Evolutionary conservation across 768 basidiomycete species (phyloP).

Genomic region (Pisolithus marmoratus): DNA sequence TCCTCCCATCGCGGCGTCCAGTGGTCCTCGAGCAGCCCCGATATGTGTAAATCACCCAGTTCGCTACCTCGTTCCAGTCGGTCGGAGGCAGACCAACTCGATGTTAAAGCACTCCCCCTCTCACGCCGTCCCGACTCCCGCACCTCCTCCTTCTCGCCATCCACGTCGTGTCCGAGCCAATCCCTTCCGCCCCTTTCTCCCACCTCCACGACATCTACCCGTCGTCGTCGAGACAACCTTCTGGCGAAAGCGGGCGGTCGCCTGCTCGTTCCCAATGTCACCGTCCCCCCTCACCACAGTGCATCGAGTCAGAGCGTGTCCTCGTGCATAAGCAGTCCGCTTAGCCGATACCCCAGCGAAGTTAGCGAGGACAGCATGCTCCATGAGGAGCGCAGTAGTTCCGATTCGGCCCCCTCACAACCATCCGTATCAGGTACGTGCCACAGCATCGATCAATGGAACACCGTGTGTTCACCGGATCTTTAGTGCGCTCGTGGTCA

Average conservation of each 20-base stretch:
- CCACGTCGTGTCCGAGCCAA: conserved; percentile 30
- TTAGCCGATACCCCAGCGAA: conserved; percentile 37
- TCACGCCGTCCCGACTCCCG: conserved; percentile 51
- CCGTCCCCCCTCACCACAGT: conserved; percentile 28
- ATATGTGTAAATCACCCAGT: conserved; percentile 15
- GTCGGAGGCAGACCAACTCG: conserved; percentile 40
- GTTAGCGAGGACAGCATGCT: conserved; percentile 31
- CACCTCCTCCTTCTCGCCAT: conserved; percentile 32
- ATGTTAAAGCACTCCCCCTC: conserved; percentile 51
- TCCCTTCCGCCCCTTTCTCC: conserved; percentile 33
- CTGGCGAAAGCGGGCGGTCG: conserved; percentile 58
- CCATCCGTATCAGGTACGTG: conserved; percentile 50
- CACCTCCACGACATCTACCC: conserved; percentile 27
- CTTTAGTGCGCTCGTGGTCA: conserved; percentile 64
- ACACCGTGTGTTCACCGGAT: conserved; percentile 6
- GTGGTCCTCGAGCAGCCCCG: conserved; percentile 37
- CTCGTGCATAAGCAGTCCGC: conserved; percentile 29
- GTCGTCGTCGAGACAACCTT: conserved; percentile 44
- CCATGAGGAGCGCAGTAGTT: conserved; percentile 19
- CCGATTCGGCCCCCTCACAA: conserved; percentile 26
- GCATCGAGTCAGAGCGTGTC: conserved; percentile 29
- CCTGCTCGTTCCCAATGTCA: conserved; percentile 48
- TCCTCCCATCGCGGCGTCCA: conserved; percentile 47
- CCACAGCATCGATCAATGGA: not conserved
- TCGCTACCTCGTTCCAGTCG: conserved; percentile 27